These are phyloP conservation scores for Phytopythium oedochilum DNA, from an alignment of 352 stramenopile genomes.

Conservation along the genomic window DNA sequence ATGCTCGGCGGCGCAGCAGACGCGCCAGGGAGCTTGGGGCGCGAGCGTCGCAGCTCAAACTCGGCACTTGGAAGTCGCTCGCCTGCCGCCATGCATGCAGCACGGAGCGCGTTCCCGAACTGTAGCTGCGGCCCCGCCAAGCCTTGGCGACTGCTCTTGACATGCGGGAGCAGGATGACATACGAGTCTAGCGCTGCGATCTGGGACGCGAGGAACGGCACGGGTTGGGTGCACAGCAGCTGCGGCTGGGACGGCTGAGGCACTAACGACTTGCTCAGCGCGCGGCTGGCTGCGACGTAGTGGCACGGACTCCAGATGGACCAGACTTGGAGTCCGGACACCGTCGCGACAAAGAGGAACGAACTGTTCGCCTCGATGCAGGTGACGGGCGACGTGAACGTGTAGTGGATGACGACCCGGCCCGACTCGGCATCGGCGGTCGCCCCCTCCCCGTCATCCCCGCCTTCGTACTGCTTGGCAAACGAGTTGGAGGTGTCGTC, in stretches of 20 bases:
- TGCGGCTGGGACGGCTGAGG: conserved; percentile 70
- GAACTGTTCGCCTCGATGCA: conserved; percentile 80
- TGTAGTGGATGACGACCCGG: conserved; percentile 84
- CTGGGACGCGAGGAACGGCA: conserved; percentile 49
- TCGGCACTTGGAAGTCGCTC: conserved; percentile 48
- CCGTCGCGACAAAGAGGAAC: conserved; percentile 76
- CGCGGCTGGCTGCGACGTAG: conserved; percentile 63
- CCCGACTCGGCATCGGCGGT: conserved; percentile 40
- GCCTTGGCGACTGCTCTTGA: not conserved
- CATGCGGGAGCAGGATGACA: conserved; percentile 55
- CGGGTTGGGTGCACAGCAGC: conserved; percentile 56
- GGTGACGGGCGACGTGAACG: conserved; percentile 54
- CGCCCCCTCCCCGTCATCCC: conserved; percentile 8
- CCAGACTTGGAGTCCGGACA: conserved; percentile 72
- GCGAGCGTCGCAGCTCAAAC: conserved; percentile 44
- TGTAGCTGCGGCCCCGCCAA: not conserved
- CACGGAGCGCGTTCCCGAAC: not conserved
- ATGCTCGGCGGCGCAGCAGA: conserved; percentile 24
- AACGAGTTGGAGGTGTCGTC: conserved; percentile 30
- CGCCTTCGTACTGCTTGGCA: conserved; percentile 20
- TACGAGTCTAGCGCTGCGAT: conserved; percentile 77
- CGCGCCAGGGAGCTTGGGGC: conserved; percentile 1
- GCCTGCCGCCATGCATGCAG: conserved; percentile 19
- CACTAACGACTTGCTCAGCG: conserved; percentile 44
- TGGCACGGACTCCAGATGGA: conserved; percentile 86